Evolutionary conservation across 2,329 filamentous ascomycete species (phyloP).

Genomic region (Colletotrichum kahawae): DNA sequence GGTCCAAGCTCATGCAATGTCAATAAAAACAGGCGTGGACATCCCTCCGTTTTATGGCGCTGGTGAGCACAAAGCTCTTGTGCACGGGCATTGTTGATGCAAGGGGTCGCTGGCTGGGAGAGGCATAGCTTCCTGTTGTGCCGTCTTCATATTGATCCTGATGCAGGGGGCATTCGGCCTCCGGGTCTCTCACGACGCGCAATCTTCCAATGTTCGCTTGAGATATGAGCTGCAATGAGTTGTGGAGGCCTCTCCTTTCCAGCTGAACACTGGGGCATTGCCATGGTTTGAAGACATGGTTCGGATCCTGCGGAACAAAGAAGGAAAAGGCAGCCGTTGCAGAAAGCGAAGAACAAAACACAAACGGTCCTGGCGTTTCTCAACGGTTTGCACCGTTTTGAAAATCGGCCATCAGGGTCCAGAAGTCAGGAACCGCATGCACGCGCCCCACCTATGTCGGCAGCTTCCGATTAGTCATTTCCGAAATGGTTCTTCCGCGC

Average conservation of each 20-base stretch:
- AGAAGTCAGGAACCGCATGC: neutral
- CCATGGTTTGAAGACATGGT: neutral
- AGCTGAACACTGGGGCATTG: neutral
- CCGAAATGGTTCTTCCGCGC: neutral
- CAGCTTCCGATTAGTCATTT: constrained; percentile 3
- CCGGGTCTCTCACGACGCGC: constrained; percentile 15
- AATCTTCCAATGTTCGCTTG: constrained; percentile 4
- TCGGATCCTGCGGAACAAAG: neutral
- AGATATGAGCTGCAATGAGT: constrained; percentile 3
- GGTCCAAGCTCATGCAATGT: neutral
- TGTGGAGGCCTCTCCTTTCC: neutral
- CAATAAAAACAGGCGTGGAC: neutral
- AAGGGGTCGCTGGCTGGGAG: neutral
- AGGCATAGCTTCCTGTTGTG: neutral
- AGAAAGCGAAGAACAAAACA: neutral
- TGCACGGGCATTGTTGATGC: neutral
- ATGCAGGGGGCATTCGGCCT: constrained; percentile 5
- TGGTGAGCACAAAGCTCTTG: neutral
- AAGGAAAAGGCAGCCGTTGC: neutral
- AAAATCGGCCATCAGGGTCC: neutral
- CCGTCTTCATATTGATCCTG: neutral
- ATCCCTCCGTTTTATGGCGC: neutral
- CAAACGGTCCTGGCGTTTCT: neutral
- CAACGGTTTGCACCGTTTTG: neutral
- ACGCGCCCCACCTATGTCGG: neutral